phyloP scores from a whole-genome alignment of 257 asterid genomes.

The Dorcoceras hygrometricum region DNA sequence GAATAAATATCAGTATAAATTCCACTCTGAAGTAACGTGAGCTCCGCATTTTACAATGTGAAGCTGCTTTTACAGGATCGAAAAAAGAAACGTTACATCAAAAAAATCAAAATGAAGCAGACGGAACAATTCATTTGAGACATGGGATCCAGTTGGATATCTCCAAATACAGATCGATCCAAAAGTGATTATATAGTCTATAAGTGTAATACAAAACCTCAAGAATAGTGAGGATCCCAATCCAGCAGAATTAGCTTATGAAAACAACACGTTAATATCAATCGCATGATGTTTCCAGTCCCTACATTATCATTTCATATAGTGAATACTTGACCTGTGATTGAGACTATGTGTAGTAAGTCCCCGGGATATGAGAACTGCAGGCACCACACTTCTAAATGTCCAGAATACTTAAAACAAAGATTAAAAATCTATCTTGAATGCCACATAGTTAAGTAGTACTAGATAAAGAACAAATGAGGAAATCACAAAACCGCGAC shows the following conservation, averaged over 20 bases:
- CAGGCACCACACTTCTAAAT: not conserved
- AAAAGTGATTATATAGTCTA: not conserved
- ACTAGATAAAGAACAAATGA: slow-evolving; percentile 20
- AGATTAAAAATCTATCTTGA: not conserved
- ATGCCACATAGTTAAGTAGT: not conserved
- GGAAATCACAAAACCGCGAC: not conserved
- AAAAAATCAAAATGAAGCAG: not conserved
- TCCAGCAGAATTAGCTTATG: not conserved
- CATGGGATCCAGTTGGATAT: not conserved
- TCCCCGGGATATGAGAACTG: not conserved
- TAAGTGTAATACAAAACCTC: not conserved
- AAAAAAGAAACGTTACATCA: not conserved
- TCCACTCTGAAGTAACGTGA: slow-evolving; percentile 6
- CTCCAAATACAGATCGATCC: not conserved
- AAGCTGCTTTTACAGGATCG: slow-evolving; percentile 2
- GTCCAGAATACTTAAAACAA: not conserved
- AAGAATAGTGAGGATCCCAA: not conserved
- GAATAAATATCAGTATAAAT: slow-evolving; percentile 16
- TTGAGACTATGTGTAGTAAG: not conserved
- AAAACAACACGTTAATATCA: not conserved
- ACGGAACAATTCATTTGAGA: not conserved
- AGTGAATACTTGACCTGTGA: not conserved
- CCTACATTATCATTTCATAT: not conserved
- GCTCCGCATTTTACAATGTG: not conserved
- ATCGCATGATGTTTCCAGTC: not conserved